Evolutionary conservation across 108 stramenopile genomes (phyloP).

Genomic region (Fragilaria radians): DNA sequence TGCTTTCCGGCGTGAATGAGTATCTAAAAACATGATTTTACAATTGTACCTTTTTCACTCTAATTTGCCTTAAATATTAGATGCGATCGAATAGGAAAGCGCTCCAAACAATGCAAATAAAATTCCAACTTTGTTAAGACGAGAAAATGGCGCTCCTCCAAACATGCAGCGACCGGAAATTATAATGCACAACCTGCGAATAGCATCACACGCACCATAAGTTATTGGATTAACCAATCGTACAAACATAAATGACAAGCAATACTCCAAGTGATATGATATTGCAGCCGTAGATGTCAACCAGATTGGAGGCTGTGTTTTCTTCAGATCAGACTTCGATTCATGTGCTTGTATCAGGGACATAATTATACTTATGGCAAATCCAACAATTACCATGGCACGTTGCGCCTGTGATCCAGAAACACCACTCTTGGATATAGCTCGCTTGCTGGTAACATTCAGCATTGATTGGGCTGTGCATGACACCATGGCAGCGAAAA

Average conservation of each 20-base stretch:
- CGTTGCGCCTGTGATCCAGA: constrained; percentile 54
- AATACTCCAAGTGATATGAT: constrained; percentile 72
- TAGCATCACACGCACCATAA: constrained; percentile 67
- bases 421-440: constrained; percentile 45
- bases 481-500: constrained; percentile 55
- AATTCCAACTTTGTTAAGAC: constrained; percentile 51
- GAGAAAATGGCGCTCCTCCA: constrained; percentile 52
- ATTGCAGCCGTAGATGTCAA: constrained; percentile 41
- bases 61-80: background rate
- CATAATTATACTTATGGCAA: constrained; percentile 37
- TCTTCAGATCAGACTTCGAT: constrained; percentile 4
- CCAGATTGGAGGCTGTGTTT: constrained; percentile 38
- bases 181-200: constrained; percentile 63
- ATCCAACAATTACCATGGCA: constrained; percentile 65
- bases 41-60: background rate
- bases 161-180: constrained; percentile 51
- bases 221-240: constrained; percentile 63
- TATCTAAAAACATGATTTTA: background rate
- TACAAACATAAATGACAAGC: constrained; percentile 65
- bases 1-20: background rate
- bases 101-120: constrained; percentile 56
- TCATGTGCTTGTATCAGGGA: constrained; percentile 11
- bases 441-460: constrained; percentile 55
- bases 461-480: constrained; percentile 59
- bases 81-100: constrained; percentile 42